Evolutionary conservation across 2,329 filamentous ascomycete species (phyloP), one percentile per base, ranked within the genome.

Genomic region (Pseudophaeomoniella oleicola): DNA sequence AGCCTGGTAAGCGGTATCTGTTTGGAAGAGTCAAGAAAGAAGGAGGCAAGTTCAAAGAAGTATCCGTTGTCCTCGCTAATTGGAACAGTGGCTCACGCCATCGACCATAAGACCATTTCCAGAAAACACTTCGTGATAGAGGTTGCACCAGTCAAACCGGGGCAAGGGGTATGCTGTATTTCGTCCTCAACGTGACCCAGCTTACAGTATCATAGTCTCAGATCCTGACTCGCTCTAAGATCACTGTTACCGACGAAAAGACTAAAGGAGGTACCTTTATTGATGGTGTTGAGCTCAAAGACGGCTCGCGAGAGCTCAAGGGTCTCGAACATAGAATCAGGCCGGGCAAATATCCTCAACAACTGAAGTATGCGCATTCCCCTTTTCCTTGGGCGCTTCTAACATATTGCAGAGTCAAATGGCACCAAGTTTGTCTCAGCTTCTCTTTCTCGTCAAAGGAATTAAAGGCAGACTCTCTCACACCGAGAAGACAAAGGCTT

Each of bases 201-300:
- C n/a, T n/a, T n/a, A n/a, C n/a, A n/a, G n/a, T n/a, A n/a, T n/a
- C 10, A 4, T 48, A 79, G 75, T 69, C 72, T 40, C 71, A 75
- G 40, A 60, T 81, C 11, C 67, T 72, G 39, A 69, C 66, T 30
- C 75, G 80, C 42, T 85, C 85, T 1, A 66, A 65, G 36, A 58
- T 96, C 37, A 80, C 69, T 3, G 66, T 96, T 38, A 78, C 78
- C 45, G 90, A 96, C 50, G 66, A 81, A 43, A 67, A 73, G n/a
- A 90, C 86, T 3, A 93, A 92, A 52, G 76, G 79, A 43, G 88
- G 90, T 10, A 94, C 87, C 0, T 63, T 68, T 3, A 63, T 96
- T 38, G 81, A 94, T 52, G 84, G 76, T 4, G 67, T 72, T 32
- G 72, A 75, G 48, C 72, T 87, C 43, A 76, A 75, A 45, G 77